These are phyloP conservation scores for Sarocladium kiliense DNA, from an alignment of 2,329 filamentous ascomycete genomes.

Conservation along the genomic window DNA sequence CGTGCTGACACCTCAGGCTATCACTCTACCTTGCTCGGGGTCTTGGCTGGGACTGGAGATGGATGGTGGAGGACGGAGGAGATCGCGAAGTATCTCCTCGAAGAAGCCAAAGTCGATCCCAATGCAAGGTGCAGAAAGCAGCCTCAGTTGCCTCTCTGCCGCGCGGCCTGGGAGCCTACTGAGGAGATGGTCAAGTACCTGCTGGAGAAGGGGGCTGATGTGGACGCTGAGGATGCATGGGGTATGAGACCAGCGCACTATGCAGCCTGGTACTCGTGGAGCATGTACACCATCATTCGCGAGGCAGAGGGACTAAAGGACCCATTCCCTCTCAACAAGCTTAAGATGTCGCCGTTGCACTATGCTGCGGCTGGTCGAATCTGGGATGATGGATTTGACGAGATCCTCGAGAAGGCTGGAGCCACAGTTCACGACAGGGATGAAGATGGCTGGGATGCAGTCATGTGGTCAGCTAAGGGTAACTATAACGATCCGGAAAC, in stretches of 20 bases:
- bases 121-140: not conserved
- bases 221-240: constrained; percentile 1
- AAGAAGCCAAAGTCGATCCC: not conserved
- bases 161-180: not conserved
- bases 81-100: not conserved
- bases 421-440: not conserved
- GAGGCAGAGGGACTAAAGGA: not conserved
- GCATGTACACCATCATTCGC: not conserved
- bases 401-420: not conserved
- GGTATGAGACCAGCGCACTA: not conserved
- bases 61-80: not conserved
- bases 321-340: not conserved
- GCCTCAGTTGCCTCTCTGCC: not conserved
- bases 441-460: not conserved
- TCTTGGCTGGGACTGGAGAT: not conserved
- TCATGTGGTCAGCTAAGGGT: not conserved
- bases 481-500: not conserved
- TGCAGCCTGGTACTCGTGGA: constrained; percentile 1
- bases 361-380: not conserved
- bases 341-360: not conserved
- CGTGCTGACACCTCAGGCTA: not conserved
- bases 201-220: not conserved
- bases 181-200: not conserved
- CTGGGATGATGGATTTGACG: not conserved
- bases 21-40: not conserved